Conservation (phyloP, 495 filamentous ascomycete species). For the Aspergillus sparsus region DNA sequence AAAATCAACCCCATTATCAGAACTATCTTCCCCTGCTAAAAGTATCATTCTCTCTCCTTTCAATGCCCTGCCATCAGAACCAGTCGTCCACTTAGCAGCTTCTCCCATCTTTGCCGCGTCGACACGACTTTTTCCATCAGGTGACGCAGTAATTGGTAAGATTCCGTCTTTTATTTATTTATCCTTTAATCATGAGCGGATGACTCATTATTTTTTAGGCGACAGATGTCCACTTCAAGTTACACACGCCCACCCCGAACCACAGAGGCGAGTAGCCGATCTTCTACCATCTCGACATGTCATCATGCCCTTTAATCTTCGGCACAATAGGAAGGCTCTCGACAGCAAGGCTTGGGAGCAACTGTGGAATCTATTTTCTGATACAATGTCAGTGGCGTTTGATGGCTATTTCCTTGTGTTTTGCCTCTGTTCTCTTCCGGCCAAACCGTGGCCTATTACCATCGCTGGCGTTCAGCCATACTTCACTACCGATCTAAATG, state of each 20-base stretch:
- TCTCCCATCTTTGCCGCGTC: background rate
- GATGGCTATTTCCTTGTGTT: slow-evolving; percentile 2
- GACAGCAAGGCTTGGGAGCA: background rate
- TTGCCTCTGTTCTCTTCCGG: background rate
- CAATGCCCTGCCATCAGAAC: background rate
- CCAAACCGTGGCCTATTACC: slow-evolving; percentile 1
- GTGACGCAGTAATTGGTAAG: no score
- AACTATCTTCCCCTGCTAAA: background rate
- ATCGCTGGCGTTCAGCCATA: background rate
- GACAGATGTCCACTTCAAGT: background rate
- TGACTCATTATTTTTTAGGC: slow-evolving; percentile 4
- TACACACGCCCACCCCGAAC: background rate
- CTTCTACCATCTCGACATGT: slow-evolving; percentile 6
- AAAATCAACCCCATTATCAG: background rate
- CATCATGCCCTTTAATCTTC: slow-evolving; percentile 4
- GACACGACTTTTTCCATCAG: no score
- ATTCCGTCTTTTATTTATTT: no score
- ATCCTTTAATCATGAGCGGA: slow-evolving; percentile 7
- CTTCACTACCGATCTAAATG: background rate
- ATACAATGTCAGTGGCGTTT: slow-evolving; percentile 1
- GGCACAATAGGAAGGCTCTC: background rate
- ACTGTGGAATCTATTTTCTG: background rate
- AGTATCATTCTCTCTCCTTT: background rate
- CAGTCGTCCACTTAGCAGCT: background rate
- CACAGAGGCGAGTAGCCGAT: background rate